phyloP scores from a whole-genome alignment of 768 basidiomycete genomes.

The Goffeauzyma gilvescens region DNA sequence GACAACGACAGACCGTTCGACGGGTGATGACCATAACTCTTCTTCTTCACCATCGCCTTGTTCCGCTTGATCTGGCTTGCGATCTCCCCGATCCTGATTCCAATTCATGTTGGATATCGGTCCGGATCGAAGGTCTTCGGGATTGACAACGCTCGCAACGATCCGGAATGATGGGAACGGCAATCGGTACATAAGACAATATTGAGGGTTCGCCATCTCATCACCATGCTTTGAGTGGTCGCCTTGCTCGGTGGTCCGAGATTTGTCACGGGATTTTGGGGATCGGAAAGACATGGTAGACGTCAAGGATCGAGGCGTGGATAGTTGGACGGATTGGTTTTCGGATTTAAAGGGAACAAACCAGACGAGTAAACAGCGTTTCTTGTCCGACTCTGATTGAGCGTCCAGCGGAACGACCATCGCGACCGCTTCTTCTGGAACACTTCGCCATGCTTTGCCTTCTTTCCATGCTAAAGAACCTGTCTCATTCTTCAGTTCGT shows the following conservation, averaged over 20 bases:
- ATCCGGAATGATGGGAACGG: slow-evolving; percentile 49
- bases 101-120: no score
- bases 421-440: slow-evolving; percentile 29
- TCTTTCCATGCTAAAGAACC: slow-evolving; percentile 7
- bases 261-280: no score
- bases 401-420: slow-evolving; percentile 26
- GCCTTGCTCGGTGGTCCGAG: no score
- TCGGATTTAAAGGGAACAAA: slow-evolving; percentile 43
- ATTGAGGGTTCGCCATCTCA: no score
- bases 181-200: slow-evolving; percentile 13
- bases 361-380: slow-evolving; percentile 61
- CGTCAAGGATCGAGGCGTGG: no score
- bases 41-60: not conserved
- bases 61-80: no score
- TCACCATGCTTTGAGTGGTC: no score
- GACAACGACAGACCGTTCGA: slow-evolving; percentile 29
- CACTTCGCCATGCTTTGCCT: slow-evolving; percentile 27
- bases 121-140: slow-evolving; percentile 44
- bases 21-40: not conserved
- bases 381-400: slow-evolving; percentile 26
- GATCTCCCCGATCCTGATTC: no score
- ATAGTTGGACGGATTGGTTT: no score
- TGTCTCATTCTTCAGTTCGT: not conserved
- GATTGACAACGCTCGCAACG: slow-evolving; percentile 52
- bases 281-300: no score